Base-by-base conservation (phyloP, 139 green algal genomes). In the Coccomyxa sp. region DNA sequence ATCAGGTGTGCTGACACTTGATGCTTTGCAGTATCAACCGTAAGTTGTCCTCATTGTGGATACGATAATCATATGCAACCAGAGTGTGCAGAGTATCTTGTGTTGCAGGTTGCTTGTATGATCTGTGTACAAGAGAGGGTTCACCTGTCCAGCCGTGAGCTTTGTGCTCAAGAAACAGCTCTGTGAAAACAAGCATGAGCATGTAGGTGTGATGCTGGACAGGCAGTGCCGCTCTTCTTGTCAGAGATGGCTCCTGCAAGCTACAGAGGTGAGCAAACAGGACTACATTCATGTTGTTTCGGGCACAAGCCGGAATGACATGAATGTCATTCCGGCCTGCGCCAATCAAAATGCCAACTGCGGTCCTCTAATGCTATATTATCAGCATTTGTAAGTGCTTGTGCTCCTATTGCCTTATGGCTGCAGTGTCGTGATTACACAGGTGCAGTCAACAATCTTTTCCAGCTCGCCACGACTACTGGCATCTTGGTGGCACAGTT, bases 401-500 rank as follows among this genome's bases (percentile, higher is more conserved):
- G n/a, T n/a, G n/a, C n/a, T 51, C 38, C 3, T 51, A 7, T 51
- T 51, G 38, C 38, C 38, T 51, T 51, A 7, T 7, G 7, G 7
- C 3, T 51, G 38, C 38, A 7, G 3, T 51, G 38, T 51, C 38
- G 7, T 51, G 7, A 11, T 51, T 3, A 51, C 38, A 11, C 38
- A 51, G 38, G 38, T 51, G 38, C 81, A 0, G 45, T 81, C 9
- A 81, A 81, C 77, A 81, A 63, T 45, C 23, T 81, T 23, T 81
- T 81, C 51, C 77, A 81, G 77, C 45, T 81, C 12, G 81, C 51
- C 0, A 85, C 80, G 0, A 89, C 87, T 16, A 77, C 87, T 28
- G 87, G 87, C 68, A 90, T 90, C 67, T 58, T 88, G 32, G 77
- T 84, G 45, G 87, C 87, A 0, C 85, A 89, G 60, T 81, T 90